A percentile compares a stretch with the other conserved stretches of the same genome.
Evolutionary conservation across 2,329 filamentous ascomycete genomes (phyloP).

Genomic region (Paradendryphiella salina): DNA sequence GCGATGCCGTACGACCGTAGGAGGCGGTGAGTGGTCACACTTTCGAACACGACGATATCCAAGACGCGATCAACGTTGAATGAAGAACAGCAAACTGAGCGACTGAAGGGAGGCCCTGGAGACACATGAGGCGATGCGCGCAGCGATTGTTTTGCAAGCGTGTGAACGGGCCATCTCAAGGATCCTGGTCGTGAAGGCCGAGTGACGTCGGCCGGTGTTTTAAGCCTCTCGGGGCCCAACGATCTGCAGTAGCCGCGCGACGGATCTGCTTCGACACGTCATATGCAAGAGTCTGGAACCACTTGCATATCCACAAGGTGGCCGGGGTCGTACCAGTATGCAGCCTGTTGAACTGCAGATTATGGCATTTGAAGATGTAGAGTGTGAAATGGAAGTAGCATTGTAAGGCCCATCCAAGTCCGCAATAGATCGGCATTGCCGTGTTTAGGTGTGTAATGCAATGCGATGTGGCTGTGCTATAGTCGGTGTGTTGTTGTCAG

Average conservation of each 20-base stretch:
- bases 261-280: conserved; percentile 14
- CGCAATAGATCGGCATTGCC: not conserved
- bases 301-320: not conserved
- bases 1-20: not conserved
- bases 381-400: not conserved
- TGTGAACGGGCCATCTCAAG: conserved; percentile 11
- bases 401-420: not conserved
- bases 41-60: not conserved
- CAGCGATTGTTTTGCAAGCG: conserved; percentile 13
- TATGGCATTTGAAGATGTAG: not conserved
- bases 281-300: conserved; percentile 10
- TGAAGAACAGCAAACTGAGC: not conserved
- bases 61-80: not conserved
- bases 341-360: not conserved
- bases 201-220: conserved; percentile 29
- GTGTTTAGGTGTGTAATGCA: not conserved
- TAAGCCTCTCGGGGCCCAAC: conserved; percentile 19
- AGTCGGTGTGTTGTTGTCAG: not conserved
- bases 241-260: conserved; percentile 18
- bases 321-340: not conserved
- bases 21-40: not conserved
- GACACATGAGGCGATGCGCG: conserved; percentile 2
- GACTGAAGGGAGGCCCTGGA: not conserved
- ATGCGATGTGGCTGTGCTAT: conserved; percentile 1
- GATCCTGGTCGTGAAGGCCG: conserved; percentile 3